These are phyloP conservation scores for Coemansia sp. DNA, from an alignment of 192 early-diverging fungal species.

Conservation along the genomic window DNA sequence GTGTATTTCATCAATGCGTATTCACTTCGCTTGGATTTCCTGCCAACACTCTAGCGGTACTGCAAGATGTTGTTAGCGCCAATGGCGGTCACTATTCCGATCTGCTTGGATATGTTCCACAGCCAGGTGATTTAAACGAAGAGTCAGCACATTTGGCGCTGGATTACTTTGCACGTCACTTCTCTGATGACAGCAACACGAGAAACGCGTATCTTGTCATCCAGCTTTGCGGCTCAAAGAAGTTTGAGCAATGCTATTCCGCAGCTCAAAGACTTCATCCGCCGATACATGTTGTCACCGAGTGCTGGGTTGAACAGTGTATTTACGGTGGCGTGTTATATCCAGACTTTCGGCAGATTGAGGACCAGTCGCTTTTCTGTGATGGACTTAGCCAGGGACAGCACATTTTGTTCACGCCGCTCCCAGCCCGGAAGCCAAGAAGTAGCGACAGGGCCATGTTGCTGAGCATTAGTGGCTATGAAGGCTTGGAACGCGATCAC, in stretches of 20 bases:
- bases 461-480: constrained; percentile 61
- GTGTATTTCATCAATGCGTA: constrained; percentile 27
- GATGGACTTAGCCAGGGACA: constrained; percentile 30
- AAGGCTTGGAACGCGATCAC: constrained; percentile 58
- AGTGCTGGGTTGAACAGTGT: constrained; percentile 64
- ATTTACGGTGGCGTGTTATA: constrained; percentile 42
- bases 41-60: neutral
- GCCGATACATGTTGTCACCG: constrained; percentile 51
- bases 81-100: constrained; percentile 30
- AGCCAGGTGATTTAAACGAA: neutral
- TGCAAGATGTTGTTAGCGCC: constrained; percentile 20
- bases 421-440: neutral
- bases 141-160: constrained; percentile 8
- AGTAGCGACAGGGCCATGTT: neutral
- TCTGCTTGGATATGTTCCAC: constrained; percentile 3
- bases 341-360: constrained; percentile 30
- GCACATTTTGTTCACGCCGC: constrained; percentile 48
- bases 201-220: constrained; percentile 26
- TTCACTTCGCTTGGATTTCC: constrained; percentile 41
- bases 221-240: constrained; percentile 22
- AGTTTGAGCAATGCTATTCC: constrained; percentile 16
- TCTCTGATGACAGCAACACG: neutral
- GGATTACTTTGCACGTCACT: neutral
- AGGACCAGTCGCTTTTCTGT: neutral
- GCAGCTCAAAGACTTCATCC: neutral